Conservation (phyloP, 148 eudicot species). For the Beta vulgaris region DNA sequence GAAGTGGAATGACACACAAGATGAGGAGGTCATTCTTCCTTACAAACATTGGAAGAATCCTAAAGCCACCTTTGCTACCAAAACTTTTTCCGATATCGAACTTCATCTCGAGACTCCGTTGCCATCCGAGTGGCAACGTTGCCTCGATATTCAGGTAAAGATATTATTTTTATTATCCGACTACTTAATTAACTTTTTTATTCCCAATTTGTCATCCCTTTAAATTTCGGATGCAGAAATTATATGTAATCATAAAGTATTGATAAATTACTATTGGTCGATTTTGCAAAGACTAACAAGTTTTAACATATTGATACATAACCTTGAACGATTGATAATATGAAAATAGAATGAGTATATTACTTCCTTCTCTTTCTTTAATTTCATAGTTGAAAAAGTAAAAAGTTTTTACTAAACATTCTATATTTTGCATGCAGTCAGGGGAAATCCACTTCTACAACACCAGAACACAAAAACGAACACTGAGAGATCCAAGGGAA, state of each 20-base stretch:
- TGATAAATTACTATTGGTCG: too few species aligned
- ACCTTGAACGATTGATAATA: too few species aligned
- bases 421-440: constrained; percentile 41
- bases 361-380: background rate
- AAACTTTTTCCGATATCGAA: constrained; percentile 35
- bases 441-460: constrained; percentile 77
- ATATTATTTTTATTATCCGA: background rate
- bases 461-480: constrained; percentile 69
- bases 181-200: background rate
- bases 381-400: background rate
- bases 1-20: constrained; percentile 29
- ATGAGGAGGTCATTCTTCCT: constrained; percentile 27
- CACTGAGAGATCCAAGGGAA: constrained; percentile 59
- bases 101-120: constrained; percentile 56
- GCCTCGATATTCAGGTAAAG: constrained; percentile 88
- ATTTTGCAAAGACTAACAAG: too few species aligned
- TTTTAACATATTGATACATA: too few species aligned
- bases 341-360: too few species aligned
- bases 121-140: constrained; percentile 82
- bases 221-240: too few species aligned
- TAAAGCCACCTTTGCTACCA: constrained; percentile 15
- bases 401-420: background rate
- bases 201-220: too few species aligned
- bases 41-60: constrained; percentile 30
- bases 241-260: too few species aligned